Evolutionary conservation across 2,329 filamentous ascomycete genomes (phyloP).

Genomic region (Trichoderma gracile): DNA sequence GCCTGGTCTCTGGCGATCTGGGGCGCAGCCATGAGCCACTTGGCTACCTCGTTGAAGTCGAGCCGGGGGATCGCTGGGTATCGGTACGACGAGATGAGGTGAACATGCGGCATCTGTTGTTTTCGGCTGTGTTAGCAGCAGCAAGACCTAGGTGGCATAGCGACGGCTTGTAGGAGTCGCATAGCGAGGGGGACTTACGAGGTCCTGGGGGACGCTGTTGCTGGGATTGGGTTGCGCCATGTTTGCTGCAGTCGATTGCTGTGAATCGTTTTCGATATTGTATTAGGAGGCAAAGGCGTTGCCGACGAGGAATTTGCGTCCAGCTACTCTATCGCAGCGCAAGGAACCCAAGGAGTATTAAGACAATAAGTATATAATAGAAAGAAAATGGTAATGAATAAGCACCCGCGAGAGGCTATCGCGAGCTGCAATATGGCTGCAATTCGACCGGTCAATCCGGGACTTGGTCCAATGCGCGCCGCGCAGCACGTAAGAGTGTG

Average conservation of each 20-base stretch:
- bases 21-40: slow-evolving; percentile 80
- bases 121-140: slow-evolving; percentile 29
- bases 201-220: slow-evolving; percentile 46
- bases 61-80: slow-evolving; percentile 74
- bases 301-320: background rate
- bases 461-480: slow-evolving; percentile 14
- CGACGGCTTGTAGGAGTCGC: background rate
- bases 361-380: no score
- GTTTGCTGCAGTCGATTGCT: slow-evolving; percentile 27
- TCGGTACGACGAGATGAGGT: slow-evolving; percentile 80
- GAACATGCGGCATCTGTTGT: slow-evolving; percentile 77
- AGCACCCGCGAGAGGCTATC: background rate
- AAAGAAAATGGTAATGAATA: background rate
- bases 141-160: background rate
- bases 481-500: background rate
- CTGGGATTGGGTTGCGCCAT: slow-evolving; percentile 48
- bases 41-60: slow-evolving; percentile 73
- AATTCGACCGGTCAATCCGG: background rate
- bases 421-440: no score
- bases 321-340: background rate
- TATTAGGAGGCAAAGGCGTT: slow-evolving; percentile 19
- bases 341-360: background rate
- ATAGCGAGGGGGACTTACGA: slow-evolving; percentile 36
- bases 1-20: slow-evolving; percentile 81
- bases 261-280: background rate